Base-by-base conservation (phyloP, 2,329 filamentous ascomycete genomes). In the Exophiala viscosa region DNA sequence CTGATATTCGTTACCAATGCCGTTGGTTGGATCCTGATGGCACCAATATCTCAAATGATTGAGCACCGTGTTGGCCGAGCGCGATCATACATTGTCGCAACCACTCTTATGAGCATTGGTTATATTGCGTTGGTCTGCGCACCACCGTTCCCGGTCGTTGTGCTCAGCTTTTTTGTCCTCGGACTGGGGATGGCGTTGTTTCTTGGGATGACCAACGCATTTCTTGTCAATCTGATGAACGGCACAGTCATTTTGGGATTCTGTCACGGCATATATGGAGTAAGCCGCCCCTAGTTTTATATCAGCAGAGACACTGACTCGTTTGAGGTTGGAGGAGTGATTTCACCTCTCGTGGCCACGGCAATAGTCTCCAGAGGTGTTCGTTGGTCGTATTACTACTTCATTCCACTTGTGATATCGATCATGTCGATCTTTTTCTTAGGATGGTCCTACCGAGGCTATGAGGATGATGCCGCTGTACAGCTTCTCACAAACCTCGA, bases 1-100 rank as follows among this genome's bases (percentile, higher is more conserved):
- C 74, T 92, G 34, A 88, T 95, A 64, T 95, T 93, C 72, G 80
- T 93, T 28, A 81, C 85, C 40, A 88, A 88, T 61, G 88, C 89
- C 0, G 59, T 85, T 3, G 89, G 89, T 13, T 95, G 90, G 71
- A 84, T 95, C 64, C 68, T 78, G 10, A 85, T 86, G 1, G 88
- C 88, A 1, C 80, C 85, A 34, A 76, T 86, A 56, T 79, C 86
- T n/a, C 85, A 90, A 62, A 68, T 72, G 1, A 72, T 90, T 3
- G 77, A 84, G 48, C 70, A 72, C 5, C 78, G 78, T 15, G 69
- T 90, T 2, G 88, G 89, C 6, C 79, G 86, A 43, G 82, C 83
- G 3, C 82, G 77, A 60, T 78, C 82, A 1, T 73, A 90, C 20
- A 80, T 83, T 33, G 52, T 86, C 10, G 73, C 81, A 20, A 78